A percentile compares a stretch with the other conserved stretches of the same genome.
phyloP scores from a whole-genome alignment of 2,329 filamentous ascomycete genomes.

The Pseudogymnoascus pannorum region DNA sequence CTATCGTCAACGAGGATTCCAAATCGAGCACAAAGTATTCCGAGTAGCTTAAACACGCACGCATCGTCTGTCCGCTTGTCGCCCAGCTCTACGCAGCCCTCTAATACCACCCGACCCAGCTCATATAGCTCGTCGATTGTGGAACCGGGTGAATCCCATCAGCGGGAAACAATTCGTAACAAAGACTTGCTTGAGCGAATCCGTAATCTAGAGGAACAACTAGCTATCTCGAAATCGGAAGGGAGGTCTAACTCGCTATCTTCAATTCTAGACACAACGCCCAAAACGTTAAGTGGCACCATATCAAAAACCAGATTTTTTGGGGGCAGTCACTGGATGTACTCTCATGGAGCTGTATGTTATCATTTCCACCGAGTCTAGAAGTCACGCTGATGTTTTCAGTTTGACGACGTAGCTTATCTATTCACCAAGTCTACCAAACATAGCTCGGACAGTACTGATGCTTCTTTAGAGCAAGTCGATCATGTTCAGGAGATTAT shows the following conservation, averaged over 20 bases:
- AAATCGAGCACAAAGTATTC: not conserved
- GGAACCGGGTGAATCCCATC: not conserved
- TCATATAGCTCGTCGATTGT: not conserved
- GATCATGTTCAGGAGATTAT: slow-evolving; percentile 11
- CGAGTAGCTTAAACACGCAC: slow-evolving; percentile 7
- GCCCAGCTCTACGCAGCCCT: not conserved
- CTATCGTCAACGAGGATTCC: not conserved
- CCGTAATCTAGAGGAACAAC: not conserved
- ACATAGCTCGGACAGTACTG: slow-evolving; percentile 1
- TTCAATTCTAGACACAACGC: not conserved
- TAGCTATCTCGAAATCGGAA: not conserved
- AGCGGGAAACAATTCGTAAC: not conserved
- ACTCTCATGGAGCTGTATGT: slow-evolving; percentile 20
- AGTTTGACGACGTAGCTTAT: slow-evolving; percentile 17
- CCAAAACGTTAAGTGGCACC: slow-evolving; percentile 14
- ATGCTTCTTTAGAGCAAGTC: not conserved
- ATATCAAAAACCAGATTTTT: slow-evolving; percentile 23
- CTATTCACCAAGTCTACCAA: slow-evolving; percentile 12
- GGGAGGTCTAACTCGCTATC: not conserved
- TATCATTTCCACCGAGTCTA: not conserved
- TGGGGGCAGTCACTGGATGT: slow-evolving; percentile 24
- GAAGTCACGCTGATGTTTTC: slow-evolving; percentile 6
- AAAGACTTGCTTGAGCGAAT: not conserved
- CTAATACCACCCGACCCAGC: not conserved
- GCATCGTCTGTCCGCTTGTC: not conserved